These are phyloP conservation scores for Graphilbum fragrans DNA, from an alignment of 2,329 filamentous ascomycete species.

Conservation along the genomic window DNA sequence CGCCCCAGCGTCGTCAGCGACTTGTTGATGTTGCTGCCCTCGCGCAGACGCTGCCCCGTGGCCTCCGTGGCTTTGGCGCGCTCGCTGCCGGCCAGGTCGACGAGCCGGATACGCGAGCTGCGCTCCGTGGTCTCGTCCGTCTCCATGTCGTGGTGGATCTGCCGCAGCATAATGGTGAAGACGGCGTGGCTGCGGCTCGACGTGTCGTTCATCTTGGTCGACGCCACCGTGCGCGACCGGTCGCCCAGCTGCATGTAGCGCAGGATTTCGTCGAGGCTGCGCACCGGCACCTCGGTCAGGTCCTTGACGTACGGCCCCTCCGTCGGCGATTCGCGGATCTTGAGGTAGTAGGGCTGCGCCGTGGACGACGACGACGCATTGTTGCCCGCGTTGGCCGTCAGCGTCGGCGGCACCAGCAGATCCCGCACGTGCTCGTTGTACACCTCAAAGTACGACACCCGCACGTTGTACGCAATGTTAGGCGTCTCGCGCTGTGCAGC, in stretches of 20 bases:
- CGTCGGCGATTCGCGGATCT: slow-evolving; percentile 93
- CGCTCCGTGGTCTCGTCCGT: slow-evolving; percentile 97
- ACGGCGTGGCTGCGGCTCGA: slow-evolving; percentile 93
- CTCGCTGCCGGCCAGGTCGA: slow-evolving; percentile 91
- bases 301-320: slow-evolving; percentile 98
- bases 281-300: slow-evolving; percentile 75
- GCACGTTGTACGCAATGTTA: slow-evolving; percentile 77
- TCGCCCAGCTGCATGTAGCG: slow-evolving; percentile 87
- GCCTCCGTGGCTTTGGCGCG: slow-evolving; percentile 92
- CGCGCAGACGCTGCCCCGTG: slow-evolving; percentile 77
- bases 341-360: slow-evolving; percentile 83
- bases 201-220: slow-evolving; percentile 99
- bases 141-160: slow-evolving; percentile 93
- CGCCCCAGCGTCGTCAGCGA: slow-evolving; percentile 90
- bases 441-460: slow-evolving; percentile 97
- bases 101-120: slow-evolving; percentile 82
- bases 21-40: slow-evolving; percentile 98
- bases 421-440: slow-evolving; percentile 98
- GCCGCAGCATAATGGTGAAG: slow-evolving; percentile 95
- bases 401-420: slow-evolving; percentile 39
- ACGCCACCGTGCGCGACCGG: slow-evolving; percentile 73
- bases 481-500: slow-evolving; percentile 50
- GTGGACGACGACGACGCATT: slow-evolving; percentile 49
- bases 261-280: slow-evolving; percentile 76
- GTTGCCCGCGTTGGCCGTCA: slow-evolving; percentile 36